A percentile compares a stretch with the other conserved stretches of the same genome.
These are phyloP conservation scores for Caryopteris hybrid DNA, from an alignment of 305 asterid genomes.

Conservation along the genomic window DNA sequence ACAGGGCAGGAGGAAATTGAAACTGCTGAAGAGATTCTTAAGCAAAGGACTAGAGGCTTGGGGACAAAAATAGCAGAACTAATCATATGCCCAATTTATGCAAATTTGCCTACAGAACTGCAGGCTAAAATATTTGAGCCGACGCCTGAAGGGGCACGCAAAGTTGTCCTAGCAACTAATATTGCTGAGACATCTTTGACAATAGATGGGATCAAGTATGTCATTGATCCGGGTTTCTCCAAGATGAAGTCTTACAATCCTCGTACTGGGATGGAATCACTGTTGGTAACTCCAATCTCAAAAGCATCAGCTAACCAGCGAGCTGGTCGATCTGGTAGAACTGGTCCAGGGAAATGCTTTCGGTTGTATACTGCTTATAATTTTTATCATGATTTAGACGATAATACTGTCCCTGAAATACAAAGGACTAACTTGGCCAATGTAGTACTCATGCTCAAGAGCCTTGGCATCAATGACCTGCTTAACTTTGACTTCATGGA, in stretches of 20 bases:
- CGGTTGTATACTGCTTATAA: conserved; percentile 76
- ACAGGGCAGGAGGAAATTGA: conserved; percentile 98
- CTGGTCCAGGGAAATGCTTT: conserved; percentile 92
- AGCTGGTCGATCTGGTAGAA: conserved; percentile 97
- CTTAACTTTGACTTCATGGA: conserved; percentile 85
- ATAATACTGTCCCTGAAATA: conserved; percentile 91
- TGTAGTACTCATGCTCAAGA: conserved; percentile 86
- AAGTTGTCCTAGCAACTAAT: conserved; percentile 94
- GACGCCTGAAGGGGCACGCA: conserved; percentile 95
- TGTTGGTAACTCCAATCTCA: conserved; percentile 72
- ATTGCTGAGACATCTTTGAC: conserved; percentile 97
- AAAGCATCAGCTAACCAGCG: conserved; percentile 96
- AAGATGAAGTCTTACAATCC: conserved; percentile 92
- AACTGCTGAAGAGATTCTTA: conserved; percentile 78
- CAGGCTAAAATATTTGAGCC: conserved; percentile 95
- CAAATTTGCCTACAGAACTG: conserved; percentile 86
- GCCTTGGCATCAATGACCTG: conserved; percentile 88
- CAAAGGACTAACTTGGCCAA: conserved; percentile 91
- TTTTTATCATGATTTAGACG: conserved; percentile 71
- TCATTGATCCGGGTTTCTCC: conserved; percentile 90
- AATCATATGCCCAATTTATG: conserved; percentile 86
- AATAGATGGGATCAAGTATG: conserved; percentile 89
- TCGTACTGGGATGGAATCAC: conserved; percentile 85
- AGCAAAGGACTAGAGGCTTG: conserved; percentile 79
- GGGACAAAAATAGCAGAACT: conserved; percentile 95